Base-by-base conservation (phyloP, 2,329 filamentous ascomycete genomes). In the Thelonectria discophora region DNA sequence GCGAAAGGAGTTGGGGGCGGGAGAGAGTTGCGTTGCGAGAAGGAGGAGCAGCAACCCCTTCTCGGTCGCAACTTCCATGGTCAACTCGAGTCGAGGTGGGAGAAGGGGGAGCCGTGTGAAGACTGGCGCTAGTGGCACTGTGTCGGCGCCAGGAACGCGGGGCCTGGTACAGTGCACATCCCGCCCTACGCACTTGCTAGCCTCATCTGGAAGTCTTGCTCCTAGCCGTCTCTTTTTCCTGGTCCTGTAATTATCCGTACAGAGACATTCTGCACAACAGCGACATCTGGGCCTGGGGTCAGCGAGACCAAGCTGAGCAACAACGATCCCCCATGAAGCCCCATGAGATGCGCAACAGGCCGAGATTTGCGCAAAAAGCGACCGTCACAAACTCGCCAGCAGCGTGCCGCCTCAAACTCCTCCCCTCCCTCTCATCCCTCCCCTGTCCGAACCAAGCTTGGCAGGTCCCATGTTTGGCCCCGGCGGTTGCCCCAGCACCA, bases 401-500 rank as follows among this genome's bases (percentile, higher is more conserved):
- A 27, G 54, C 37, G 27, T 42, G 47, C 40, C 52, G 42, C 18
- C 21, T 46, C 40, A 18, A 7, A 11, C 51, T 20, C 11, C 43
- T 18, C 32, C 21, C 13, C 7, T 11, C 43, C 11, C 32, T 18
- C 52, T 40, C 24, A 20, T 10, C 49, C 37, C 40, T 30, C 51
- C 47, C 34, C 34, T 40, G 47, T 34, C 51, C 27, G 24, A 46
- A 34, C 47, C 32, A n/a, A 39, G 18, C 51, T 34, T 52, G 46
- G 46, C 51, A 12, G 27, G 32, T 15, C 53, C 24, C 58, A 55
- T 47, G 51, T 60, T 60, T 51, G 58, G 58, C 58, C 24, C 24
- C 52, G 57, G 34, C 46, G 51, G 58, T 61, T 61, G 58, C 58
- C 58, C 52, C 58, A 61, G 58, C 58, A 61, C 48, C 58, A 56